These are phyloP conservation scores for Mycena capillaripes DNA, from an alignment of 768 basidiomycete genomes.

Conservation along the genomic window DNA sequence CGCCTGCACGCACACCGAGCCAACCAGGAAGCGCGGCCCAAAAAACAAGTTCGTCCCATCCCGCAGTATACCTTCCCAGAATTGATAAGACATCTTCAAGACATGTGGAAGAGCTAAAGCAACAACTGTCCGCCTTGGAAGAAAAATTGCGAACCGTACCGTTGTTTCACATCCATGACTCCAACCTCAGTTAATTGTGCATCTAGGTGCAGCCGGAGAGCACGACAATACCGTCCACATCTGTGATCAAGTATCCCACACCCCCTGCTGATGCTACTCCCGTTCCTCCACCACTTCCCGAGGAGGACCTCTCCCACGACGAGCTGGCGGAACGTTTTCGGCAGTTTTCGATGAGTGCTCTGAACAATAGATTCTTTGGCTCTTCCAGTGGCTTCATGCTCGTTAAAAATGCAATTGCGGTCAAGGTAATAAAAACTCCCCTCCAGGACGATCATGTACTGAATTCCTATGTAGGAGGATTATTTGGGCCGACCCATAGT, in stretches of 20 bases:
- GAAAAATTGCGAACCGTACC: conserved; percentile 55
- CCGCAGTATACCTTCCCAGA: neutral
- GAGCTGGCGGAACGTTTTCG: conserved; percentile 49
- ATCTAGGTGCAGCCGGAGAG: conserved; percentile 19
- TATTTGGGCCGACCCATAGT: conserved; percentile 18
- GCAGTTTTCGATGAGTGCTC: conserved; percentile 44
- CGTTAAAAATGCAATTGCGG: conserved; percentile 54
- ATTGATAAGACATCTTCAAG: conserved; percentile 50
- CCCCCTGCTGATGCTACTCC: conserved; percentile 22
- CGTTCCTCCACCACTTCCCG: conserved; percentile 23
- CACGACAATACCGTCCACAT: neutral
- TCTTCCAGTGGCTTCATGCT: conserved; percentile 60
- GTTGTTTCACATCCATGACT: neutral
- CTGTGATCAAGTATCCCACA: conserved; percentile 29
- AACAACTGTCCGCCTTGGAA: conserved; percentile 59
- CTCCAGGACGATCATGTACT: no score
- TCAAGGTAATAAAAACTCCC: conserved; percentile 49
- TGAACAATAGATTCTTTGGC: conserved; percentile 58
- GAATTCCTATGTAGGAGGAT: conserved; percentile 22
- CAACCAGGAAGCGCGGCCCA: conserved; percentile 46
- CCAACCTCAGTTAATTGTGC: neutral
- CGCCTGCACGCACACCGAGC: conserved; percentile 69
- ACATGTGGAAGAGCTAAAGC: conserved; percentile 59
- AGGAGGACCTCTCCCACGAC: conserved; percentile 51
- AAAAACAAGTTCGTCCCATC: conserved; percentile 55